phyloP scores from a whole-genome alignment of 148 eudicot genomes.

The Persicaria tinctoria region DNA sequence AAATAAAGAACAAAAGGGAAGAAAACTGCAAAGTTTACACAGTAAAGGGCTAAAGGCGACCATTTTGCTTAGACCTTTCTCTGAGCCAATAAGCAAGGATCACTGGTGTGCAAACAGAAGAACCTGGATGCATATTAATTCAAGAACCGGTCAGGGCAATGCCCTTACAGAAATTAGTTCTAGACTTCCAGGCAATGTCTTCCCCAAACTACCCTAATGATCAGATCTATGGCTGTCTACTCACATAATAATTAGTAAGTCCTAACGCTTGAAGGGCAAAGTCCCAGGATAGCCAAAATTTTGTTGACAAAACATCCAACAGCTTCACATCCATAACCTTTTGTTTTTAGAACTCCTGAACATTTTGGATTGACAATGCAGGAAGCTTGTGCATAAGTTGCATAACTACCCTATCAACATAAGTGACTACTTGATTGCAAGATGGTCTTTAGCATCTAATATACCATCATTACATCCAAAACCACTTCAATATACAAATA shows the following conservation, averaged over 20 bases:
- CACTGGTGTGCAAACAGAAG: background rate
- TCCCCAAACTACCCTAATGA: too few species aligned
- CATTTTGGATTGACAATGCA: background rate
- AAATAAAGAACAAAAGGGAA: background rate
- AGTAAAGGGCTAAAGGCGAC: background rate
- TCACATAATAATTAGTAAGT: background rate
- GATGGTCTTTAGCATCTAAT: background rate
- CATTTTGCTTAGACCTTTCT: background rate
- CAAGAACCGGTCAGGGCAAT: background rate
- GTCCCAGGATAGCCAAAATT: background rate
- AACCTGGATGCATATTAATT: background rate
- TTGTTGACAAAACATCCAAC: background rate
- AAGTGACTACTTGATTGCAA: background rate
- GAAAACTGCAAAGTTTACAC: background rate
- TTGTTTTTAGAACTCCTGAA: background rate
- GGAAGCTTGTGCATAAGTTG: background rate
- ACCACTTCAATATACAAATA: background rate
- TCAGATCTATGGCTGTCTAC: too few species aligned
- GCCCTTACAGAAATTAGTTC: background rate
- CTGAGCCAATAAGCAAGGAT: background rate
- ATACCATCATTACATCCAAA: background rate
- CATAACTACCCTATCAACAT: background rate
- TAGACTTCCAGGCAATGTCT: background rate
- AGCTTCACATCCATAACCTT: background rate
- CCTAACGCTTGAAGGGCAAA: background rate